Base-by-base conservation (phyloP, 2,329 filamentous ascomycete species). In the Hypoxylon sp. region DNA sequence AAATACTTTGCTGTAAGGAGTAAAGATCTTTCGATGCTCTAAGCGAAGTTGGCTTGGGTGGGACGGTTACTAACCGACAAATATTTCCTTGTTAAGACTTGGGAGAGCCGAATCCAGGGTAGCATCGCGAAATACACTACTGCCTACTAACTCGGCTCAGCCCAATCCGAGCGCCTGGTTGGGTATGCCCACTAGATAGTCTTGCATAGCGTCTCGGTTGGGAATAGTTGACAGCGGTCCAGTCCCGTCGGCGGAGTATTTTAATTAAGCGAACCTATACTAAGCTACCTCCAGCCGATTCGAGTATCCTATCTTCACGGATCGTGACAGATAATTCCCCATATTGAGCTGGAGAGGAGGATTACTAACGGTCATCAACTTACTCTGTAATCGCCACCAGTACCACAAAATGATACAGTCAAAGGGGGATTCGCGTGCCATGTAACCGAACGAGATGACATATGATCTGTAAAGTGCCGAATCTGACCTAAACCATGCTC, bases 151-250 rank as follows among this genome's bases (percentile, higher is more conserved):
- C 52, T 58, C 63, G 59, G 60, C 32, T 48, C 64, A 65, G 60
- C 60, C 67, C 67, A 69, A 69, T 69, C 67, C 67, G 34, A 63
- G 60, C 45, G 53, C 64, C 60, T 63, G 60, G 67, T 60, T 61
- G 64, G 60, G 49, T 56, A 30, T 64, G 55, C 17, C 56, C 52
- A 61, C 51, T 60, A 63, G 63, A 63, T 69, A 64, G 60, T 67
- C 60, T 62, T 60, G 60, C 65, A 65, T 63, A n/a, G 25, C 45
- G 53, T 50, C 49, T 65, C 62, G 65, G 60, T 68, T 70, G 56
- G 62, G 63, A 30, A 52, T 43, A 49, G 32, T 57, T 60, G 60
- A 60, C 60, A 51, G 51, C 51, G 59, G 56, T 48, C 43, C 23
- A 67, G 60, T 60, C 63, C 38, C 45, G 48, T 32, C 57, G 11